Conservation (phyloP, 177 flowering plant species). For the Vitis hybrid region DNA sequence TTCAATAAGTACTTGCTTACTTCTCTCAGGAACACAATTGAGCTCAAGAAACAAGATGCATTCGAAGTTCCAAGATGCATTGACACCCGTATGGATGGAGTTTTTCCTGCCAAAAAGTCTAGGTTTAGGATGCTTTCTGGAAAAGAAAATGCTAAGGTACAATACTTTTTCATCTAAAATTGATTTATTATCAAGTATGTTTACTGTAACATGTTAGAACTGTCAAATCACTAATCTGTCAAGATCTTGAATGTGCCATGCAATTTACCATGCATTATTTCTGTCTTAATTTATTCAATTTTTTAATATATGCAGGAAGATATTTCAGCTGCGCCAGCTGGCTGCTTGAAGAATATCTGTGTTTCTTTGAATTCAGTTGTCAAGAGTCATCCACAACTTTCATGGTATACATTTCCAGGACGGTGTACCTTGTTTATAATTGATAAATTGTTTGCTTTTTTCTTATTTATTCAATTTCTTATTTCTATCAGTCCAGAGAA, state of each 20-base stretch:
- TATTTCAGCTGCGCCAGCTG: too few species aligned
- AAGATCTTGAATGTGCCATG: not conserved
- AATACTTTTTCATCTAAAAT: not conserved
- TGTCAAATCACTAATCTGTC: not conserved
- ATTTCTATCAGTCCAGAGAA: conserved; percentile 26
- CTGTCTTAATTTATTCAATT: too few species aligned
- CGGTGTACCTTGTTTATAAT: too few species aligned
- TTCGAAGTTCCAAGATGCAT: conserved; percentile 59
- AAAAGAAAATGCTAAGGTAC: conserved; percentile 72
- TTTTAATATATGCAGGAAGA: too few species aligned
- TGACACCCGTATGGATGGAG: conserved; percentile 76
- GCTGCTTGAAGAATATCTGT: too few species aligned
- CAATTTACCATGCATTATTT: too few species aligned
- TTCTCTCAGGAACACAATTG: conserved; percentile 24
- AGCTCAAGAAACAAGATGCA: conserved; percentile 48
- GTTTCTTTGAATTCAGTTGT: too few species aligned
- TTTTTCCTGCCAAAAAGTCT: conserved; percentile 74
- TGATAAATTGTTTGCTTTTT: not conserved
- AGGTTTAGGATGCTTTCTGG: conserved; percentile 46
- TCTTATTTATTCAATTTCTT: not conserved
- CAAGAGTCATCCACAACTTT: too few species aligned
- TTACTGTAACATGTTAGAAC: too few species aligned
- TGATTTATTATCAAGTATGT: not conserved
- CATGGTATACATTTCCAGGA: too few species aligned
- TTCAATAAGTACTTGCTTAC: conserved; percentile 5